Conservation (phyloP, 2,329 filamentous ascomycete genomes). For the Fusarium nodosum region DNA sequence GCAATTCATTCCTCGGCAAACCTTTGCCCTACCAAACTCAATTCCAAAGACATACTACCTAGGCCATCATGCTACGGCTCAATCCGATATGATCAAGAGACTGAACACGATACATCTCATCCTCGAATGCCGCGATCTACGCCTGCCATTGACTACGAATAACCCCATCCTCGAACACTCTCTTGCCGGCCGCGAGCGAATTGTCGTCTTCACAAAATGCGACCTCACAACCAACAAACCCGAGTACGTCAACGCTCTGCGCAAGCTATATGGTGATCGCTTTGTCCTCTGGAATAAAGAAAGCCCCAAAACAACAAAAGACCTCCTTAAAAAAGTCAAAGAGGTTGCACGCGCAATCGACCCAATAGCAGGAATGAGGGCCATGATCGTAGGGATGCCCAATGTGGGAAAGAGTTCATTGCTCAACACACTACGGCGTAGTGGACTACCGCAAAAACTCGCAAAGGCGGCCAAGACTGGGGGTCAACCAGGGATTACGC, state of each 20-base stretch:
- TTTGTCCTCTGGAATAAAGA: slow-evolving; percentile 62
- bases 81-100: slow-evolving; percentile 83
- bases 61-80: slow-evolving; percentile 87
- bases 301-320: slow-evolving; percentile 52
- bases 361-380: slow-evolving; percentile 82
- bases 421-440: slow-evolving; percentile 84
- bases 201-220: slow-evolving; percentile 92
- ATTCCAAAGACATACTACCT: slow-evolving; percentile 94
- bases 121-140: slow-evolving; percentile 94
- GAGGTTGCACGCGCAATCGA: slow-evolving; percentile 55
- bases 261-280: slow-evolving; percentile 53
- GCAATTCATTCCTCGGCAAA: slow-evolving; percentile 78
- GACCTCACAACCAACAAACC: slow-evolving; percentile 72
- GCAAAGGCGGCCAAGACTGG: slow-evolving; percentile 84
- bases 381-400: slow-evolving; percentile 95
- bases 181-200: slow-evolving; percentile 77
- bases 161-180: slow-evolving; percentile 90
- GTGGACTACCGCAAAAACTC: slow-evolving; percentile 65
- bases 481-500: slow-evolving; percentile 88
- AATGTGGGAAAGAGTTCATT: slow-evolving; percentile 97
- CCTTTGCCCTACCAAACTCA: slow-evolving; percentile 78
- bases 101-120: slow-evolving; percentile 87
- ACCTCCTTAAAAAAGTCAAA: slow-evolving; percentile 58
- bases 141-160: slow-evolving; percentile 87
- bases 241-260: slow-evolving; percentile 48